Base-by-base conservation (phyloP, 495 filamentous ascomycete species). In the Lophiotrema nucula region DNA sequence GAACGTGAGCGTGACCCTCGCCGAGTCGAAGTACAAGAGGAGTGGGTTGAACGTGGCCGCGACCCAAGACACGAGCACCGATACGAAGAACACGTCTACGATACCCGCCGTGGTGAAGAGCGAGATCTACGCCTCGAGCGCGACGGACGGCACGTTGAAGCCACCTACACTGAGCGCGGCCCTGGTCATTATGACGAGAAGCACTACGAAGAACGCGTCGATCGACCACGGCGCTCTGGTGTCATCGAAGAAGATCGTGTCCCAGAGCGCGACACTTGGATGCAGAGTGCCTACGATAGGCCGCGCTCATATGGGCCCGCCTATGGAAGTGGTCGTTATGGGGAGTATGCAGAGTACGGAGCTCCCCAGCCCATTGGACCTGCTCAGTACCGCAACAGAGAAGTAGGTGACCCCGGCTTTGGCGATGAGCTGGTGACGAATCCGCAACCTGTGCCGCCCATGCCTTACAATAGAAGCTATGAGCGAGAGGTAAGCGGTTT, bases 121-220 rank as follows among this genome's bases (percentile, higher is more conserved):
- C 58, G 58, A 31, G 51, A 62, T 18, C 15, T 62, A 3, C 58
- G 58, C 12, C 47, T 53, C 42, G 47, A 39, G 16, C 58, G 58
- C 24, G 58, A 62, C 46, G 51, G 51, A 2, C 58, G 58, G 22
- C 58, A 62, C 41, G 52, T 62, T 25, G 58, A 62, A 47, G 58
- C 58, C 11, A 23, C 18, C 18, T 62, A 62, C 46, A 23, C 25
- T 15, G 51, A 56, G 38, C 35, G 46, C 23, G 58, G 58, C 25
- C 58, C 51, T 31, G 46, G 26, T 18, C 28, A 38, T 37, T 51
- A 50, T 28, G 58, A 62, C n/a, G 58, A 62, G 24, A 44, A 41
- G 44, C 58, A 47, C 38, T 62, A 62, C 23, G 58, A 62, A 31
- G 58, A 62, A 39, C 51, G 58, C 27, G 46, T 49, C 26, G 53